Conservation (phyloP, 345 rosid genomes). For the Eucalyptus virginea region DNA sequence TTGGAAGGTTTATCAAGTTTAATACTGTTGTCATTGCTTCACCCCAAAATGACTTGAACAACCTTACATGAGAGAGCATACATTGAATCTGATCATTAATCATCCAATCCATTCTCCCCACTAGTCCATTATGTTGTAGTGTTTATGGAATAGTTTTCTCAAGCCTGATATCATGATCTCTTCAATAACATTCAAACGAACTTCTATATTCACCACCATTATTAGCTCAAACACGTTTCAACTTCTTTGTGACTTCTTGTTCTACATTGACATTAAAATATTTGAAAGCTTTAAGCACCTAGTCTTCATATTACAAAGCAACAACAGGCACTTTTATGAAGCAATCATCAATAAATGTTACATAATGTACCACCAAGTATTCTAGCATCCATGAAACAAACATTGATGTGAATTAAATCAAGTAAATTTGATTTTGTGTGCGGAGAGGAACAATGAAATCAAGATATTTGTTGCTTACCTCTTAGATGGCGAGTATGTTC, state of each 20-base stretch:
- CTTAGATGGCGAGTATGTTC: not conserved
- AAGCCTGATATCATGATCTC: not conserved
- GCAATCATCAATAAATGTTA: not conserved
- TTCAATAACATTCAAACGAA: not conserved
- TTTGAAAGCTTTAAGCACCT: not conserved
- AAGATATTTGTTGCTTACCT: not conserved
- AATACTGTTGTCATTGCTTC: not conserved
- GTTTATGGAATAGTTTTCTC: not conserved
- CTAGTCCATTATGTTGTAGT: not conserved
- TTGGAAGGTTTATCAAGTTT: not conserved
- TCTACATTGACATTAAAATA: not conserved
- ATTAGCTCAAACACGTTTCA: not conserved
- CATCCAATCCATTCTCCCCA: not conserved
- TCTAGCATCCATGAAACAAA: not conserved
- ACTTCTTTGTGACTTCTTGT: not conserved
- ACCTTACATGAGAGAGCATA: not conserved
- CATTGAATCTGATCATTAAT: not conserved
- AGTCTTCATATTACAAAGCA: not conserved
- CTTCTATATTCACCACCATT: not conserved
- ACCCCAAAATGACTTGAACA: not conserved
- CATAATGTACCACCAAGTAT: not conserved
- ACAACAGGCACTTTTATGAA: not conserved
- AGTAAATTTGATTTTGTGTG: not conserved
- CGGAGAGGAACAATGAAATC: not conserved
- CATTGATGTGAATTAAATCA: not conserved